These are phyloP conservation scores for Termitomyces sp. DNA, from an alignment of 768 basidiomycete species.

Conservation along the genomic window DNA sequence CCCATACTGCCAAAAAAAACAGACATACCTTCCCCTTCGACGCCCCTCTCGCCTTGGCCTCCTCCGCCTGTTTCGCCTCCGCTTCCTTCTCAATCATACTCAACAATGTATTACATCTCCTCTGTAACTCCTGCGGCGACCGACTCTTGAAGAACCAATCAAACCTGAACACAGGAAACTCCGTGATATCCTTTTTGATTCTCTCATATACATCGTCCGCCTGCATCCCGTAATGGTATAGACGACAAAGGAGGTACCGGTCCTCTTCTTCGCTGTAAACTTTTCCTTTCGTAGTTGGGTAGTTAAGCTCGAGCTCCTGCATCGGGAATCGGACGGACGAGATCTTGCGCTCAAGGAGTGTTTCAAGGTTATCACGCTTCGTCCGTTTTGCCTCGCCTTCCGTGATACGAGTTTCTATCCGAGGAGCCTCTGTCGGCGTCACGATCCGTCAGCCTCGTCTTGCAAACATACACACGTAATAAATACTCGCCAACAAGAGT, in stretches of 20 bases:
- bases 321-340: conserved; percentile 82
- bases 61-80: conserved; percentile 60
- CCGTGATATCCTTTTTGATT: conserved; percentile 94
- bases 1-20: not conserved
- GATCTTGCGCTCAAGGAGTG: conserved; percentile 79
- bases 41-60: conserved; percentile 53
- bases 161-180: conserved; percentile 96
- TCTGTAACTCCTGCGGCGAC: conserved; percentile 81
- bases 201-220: conserved; percentile 87
- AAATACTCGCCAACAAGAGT: conserved; percentile 63
- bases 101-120: conserved; percentile 83
- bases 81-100: conserved; percentile 93
- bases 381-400: conserved; percentile 89
- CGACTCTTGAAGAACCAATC: conserved; percentile 98
- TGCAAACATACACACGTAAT: not conserved
- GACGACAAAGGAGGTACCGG: conserved; percentile 84
- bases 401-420: conserved; percentile 77
- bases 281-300: conserved; percentile 94
- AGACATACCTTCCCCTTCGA: conserved; percentile 58
- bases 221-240: conserved; percentile 88
- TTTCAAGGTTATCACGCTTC: conserved; percentile 76
- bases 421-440: conserved; percentile 58
- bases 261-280: conserved; percentile 97
- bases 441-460: not conserved
- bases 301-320: conserved; percentile 95